Percentiles rank a stretch among this genome's conserved stretches.
phyloP scores from a whole-genome alignment of 1,139 yeast genomes.

The Zygosaccharomyces pseudobailii region DNA sequence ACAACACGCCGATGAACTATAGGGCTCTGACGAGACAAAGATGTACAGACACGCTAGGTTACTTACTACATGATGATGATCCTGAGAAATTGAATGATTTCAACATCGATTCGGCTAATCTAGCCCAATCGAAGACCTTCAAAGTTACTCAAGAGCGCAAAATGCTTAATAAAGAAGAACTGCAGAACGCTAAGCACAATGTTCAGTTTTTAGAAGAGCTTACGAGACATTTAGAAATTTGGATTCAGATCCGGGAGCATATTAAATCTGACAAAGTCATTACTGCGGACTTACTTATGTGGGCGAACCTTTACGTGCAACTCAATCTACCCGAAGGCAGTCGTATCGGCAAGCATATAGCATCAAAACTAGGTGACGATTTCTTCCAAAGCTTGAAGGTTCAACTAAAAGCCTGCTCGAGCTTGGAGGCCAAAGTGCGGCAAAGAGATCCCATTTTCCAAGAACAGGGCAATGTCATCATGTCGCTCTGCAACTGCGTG shows the following conservation, averaged over 20 bases:
- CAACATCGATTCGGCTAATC: constrained; percentile 15
- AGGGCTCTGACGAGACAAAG: constrained; percentile 44
- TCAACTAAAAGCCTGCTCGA: constrained; percentile 6
- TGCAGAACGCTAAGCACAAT: constrained; percentile 55
- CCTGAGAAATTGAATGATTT: constrained; percentile 16
- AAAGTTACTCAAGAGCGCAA: constrained; percentile 18
- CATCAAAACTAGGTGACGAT: constrained; percentile 13
- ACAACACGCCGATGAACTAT: constrained; percentile 61
- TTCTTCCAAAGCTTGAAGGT: constrained; percentile 6
- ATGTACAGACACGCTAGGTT: constrained; percentile 37
- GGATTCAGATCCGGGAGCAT: constrained; percentile 18
- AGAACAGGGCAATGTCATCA: constrained; percentile 25
- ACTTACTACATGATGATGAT: constrained; percentile 15
- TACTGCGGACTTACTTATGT: constrained; percentile 21
- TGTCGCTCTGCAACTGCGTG: constrained; percentile 16
- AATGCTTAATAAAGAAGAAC: constrained; percentile 23
- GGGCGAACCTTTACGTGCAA: constrained; percentile 28
- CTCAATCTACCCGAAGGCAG: constrained; percentile 25
- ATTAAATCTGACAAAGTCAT: constrained; percentile 4
- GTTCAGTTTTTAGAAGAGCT: constrained; percentile 19
- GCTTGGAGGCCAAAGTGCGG: not conserved
- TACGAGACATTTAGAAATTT: constrained; percentile 16
- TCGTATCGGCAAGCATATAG: constrained; percentile 15
- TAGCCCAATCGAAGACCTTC: constrained; percentile 31
- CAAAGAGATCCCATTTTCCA: constrained; percentile 17